phyloP scores from a whole-genome alignment of 805 yeast genomes.

The Kuraishia ogatae region DNA sequence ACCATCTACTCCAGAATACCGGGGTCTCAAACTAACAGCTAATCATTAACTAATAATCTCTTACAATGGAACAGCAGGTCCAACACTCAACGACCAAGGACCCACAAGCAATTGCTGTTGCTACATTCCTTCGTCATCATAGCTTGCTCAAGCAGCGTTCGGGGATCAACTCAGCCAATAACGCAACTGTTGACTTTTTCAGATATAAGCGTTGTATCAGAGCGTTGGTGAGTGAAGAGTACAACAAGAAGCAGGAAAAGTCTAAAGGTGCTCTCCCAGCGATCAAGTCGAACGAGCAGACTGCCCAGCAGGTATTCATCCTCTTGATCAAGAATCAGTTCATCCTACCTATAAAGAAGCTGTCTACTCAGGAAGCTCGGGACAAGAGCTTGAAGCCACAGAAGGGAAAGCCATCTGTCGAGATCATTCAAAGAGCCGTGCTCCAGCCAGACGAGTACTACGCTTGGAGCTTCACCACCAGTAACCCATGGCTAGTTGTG shows the following conservation, averaged over 20 bases:
- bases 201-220: constrained; percentile 76
- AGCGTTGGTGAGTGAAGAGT: constrained; percentile 69
- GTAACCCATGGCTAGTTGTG: constrained; percentile 53
- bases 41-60: background rate
- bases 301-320: constrained; percentile 57
- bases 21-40: too few relatives aligned
- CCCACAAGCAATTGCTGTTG: constrained; percentile 61
- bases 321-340: constrained; percentile 64
- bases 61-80: constrained; percentile 2
- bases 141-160: constrained; percentile 67
- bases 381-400: constrained; percentile 55
- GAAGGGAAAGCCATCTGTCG: constrained; percentile 53
- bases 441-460: constrained; percentile 63
- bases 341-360: constrained; percentile 67
- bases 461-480: constrained; percentile 74
- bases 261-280: constrained; percentile 25
- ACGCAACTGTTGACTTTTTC: constrained; percentile 73
- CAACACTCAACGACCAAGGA: constrained; percentile 17
- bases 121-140: constrained; percentile 61
- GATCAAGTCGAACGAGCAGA: constrained; percentile 36
- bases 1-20: too few relatives aligned
- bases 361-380: constrained; percentile 60
- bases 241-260: constrained; percentile 40
- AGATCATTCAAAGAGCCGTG: constrained; percentile 46
- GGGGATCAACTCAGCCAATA: constrained; percentile 55